These are phyloP conservation scores for Vaccinium vitisidaea DNA, from an alignment of 148 eudicot species.

Conservation along the genomic window DNA sequence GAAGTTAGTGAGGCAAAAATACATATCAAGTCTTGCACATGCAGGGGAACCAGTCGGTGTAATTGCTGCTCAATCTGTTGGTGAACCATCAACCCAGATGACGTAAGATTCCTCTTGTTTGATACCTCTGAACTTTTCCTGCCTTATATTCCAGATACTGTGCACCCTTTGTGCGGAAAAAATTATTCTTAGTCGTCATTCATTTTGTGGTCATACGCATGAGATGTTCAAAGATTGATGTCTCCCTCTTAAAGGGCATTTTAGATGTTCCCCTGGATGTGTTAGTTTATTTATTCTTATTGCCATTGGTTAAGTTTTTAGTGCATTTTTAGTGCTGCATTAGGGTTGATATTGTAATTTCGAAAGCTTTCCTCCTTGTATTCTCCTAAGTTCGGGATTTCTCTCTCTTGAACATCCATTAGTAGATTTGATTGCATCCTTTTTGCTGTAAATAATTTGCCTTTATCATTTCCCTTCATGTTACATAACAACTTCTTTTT, in stretches of 20 bases:
- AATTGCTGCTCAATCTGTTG: conserved; percentile 92
- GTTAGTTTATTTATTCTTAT: too few relatives aligned
- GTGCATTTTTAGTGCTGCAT: background rate
- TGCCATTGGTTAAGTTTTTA: background rate
- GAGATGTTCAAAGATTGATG: conserved; percentile 8
- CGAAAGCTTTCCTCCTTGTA: background rate
- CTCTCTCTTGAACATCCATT: background rate
- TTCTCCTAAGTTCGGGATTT: background rate
- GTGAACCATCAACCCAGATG: conserved; percentile 99
- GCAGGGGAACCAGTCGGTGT: conserved; percentile 99
- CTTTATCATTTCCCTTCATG: background rate
- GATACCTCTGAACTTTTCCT: background rate
- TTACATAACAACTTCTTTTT: background rate
- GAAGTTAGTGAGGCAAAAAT: conserved; percentile 71
- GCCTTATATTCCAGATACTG: background rate
- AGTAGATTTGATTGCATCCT: background rate
- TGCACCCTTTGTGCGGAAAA: background rate
- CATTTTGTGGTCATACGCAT: background rate
- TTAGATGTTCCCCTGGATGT: background rate
- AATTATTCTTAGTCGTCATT: background rate
- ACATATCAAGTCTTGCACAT: conserved; percentile 76
- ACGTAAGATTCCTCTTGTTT: conserved; percentile 54
- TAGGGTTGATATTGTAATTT: background rate
- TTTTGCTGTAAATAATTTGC: background rate
- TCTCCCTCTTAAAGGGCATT: background rate